Evolutionary conservation across 2,329 filamentous ascomycete genomes (phyloP).

Genomic region (Ophiostoma pallidulum): DNA sequence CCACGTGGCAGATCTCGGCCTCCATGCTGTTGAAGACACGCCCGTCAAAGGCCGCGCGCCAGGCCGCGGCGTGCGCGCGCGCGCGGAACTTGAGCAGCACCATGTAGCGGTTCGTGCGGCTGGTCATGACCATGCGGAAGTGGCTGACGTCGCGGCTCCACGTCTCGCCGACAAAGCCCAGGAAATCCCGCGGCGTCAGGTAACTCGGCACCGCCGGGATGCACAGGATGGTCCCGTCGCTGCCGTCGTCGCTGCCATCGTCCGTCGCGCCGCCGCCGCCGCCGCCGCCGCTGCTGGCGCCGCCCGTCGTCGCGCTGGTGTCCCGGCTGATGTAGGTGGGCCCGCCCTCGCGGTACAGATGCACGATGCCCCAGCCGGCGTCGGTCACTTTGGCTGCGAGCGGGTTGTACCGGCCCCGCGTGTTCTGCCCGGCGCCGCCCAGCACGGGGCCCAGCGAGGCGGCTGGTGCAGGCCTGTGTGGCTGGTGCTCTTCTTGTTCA

Average conservation of each 20-base stretch:
- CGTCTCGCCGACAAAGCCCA: conserved; percentile 83
- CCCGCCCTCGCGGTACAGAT: conserved; percentile 75
- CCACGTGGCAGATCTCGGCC: conserved; percentile 90
- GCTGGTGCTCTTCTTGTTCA: conserved; percentile 15
- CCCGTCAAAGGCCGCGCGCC: conserved; percentile 83
- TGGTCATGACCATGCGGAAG: conserved; percentile 88
- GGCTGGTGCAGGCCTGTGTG: conserved; percentile 22
- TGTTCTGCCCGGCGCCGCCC: conserved; percentile 58
- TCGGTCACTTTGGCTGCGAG: conserved; percentile 65
- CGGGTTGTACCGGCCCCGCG: conserved; percentile 70
- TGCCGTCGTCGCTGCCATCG: conserved; percentile 22
- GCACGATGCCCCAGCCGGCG: conserved; percentile 84
- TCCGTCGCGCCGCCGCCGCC: conserved; percentile 45
- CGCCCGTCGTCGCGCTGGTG: conserved; percentile 20
- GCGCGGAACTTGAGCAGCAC: conserved; percentile 90
- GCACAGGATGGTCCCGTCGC: conserved; percentile 77
- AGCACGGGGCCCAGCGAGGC: conserved; percentile 42
- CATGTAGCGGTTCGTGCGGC: conserved; percentile 82
- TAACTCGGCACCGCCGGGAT: conserved; percentile 93
- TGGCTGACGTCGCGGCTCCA: conserved; percentile 83
- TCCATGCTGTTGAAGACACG: conserved; percentile 89
- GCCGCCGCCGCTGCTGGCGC: conserved; percentile 24
- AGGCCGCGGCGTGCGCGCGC: conserved; percentile 62
- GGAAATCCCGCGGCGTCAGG: conserved; percentile 79
- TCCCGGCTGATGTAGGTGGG: conserved; percentile 2